These are phyloP conservation scores for Prunus padus DNA, from an alignment of 306 rosid species.

Conservation along the genomic window DNA sequence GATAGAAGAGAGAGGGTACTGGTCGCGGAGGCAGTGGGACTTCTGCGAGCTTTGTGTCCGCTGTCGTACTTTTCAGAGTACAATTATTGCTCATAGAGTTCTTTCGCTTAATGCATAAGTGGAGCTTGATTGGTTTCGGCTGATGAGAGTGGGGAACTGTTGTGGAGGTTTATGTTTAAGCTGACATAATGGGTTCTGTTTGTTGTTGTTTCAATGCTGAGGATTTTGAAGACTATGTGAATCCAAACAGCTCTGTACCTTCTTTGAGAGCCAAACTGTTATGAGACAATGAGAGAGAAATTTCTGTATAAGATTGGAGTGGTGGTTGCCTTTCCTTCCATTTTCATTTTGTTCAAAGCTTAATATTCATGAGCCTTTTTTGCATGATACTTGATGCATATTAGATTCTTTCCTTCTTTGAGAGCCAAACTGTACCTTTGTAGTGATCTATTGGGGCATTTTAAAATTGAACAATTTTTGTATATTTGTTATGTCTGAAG, in stretches of 20 bases:
- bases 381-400: neutral
- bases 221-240: slow-evolving; percentile 74
- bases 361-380: neutral
- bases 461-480: too few relatives aligned
- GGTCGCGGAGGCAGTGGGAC: slow-evolving; percentile 58
- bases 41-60: slow-evolving; percentile 87
- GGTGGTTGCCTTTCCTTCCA: neutral
- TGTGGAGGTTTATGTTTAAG: slow-evolving; percentile 30
- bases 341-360: neutral
- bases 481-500: too few relatives aligned
- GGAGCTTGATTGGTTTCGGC: slow-evolving; percentile 24
- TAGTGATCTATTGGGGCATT: too few relatives aligned
- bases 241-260: slow-evolving; percentile 77
- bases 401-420: neutral
- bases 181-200: slow-evolving; percentile 87
- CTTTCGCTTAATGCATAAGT: slow-evolving; percentile 24
- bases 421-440: neutral
- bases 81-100: slow-evolving; percentile 27
- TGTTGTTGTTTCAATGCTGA: slow-evolving; percentile 79
- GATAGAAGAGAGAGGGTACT: slow-evolving; percentile 63
- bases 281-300: too few relatives aligned
- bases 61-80: slow-evolving; percentile 39
- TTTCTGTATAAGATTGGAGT: neutral
- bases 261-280: too few relatives aligned
- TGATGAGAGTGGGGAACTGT: slow-evolving; percentile 36